Evolutionary conservation across 192 early-diverging fungal genomes (phyloP).

Genomic region (Podila epicladia): DNA sequence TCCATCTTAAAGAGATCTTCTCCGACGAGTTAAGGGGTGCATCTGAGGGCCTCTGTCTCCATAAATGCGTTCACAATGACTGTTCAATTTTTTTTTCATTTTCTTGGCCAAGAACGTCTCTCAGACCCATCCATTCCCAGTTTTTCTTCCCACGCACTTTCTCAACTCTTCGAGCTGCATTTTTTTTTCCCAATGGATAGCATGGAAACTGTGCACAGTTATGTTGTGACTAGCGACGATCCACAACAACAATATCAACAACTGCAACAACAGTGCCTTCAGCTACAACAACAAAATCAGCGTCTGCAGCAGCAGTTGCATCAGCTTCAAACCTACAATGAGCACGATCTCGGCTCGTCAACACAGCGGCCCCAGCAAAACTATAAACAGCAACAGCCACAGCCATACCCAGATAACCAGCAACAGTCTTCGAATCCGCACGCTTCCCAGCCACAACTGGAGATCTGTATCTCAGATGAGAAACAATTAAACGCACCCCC

Average conservation of each 20-base stretch:
- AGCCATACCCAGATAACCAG: neutral
- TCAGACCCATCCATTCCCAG: too few relatives aligned
- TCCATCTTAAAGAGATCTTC: too few relatives aligned
- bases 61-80: neutral
- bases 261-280: neutral
- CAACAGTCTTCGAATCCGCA: neutral
- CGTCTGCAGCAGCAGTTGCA: neutral
- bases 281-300: neutral
- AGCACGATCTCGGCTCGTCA: neutral
- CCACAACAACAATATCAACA: conserved; percentile 1
- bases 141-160: neutral
- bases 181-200: neutral
- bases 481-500: too few relatives aligned
- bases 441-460: too few relatives aligned
- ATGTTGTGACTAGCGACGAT: neutral
- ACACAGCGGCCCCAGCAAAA: too few relatives aligned
- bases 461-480: too few relatives aligned
- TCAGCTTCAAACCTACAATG: neutral
- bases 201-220: neutral
- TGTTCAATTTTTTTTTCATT: neutral
- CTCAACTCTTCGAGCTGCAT: neutral
- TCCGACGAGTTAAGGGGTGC: too few relatives aligned
- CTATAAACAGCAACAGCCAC: neutral
- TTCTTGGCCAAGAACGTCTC: neutral
- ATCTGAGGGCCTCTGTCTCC: too few relatives aligned